These are phyloP conservation scores for Tulasnella calospora DNA, from an alignment of 768 basidiomycete species.

Conservation along the genomic window DNA sequence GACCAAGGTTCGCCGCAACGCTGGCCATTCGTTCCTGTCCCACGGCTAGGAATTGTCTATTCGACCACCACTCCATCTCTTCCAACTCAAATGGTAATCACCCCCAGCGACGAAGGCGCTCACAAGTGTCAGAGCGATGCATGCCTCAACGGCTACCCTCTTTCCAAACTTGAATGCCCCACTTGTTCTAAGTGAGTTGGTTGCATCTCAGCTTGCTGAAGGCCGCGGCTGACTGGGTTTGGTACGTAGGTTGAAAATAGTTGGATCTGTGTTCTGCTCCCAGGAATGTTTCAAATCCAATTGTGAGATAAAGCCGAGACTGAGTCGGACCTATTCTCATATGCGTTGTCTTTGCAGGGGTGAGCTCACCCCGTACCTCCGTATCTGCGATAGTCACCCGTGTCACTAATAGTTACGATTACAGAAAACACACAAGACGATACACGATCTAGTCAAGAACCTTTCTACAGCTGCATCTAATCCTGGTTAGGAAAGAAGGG, in stretches of 20 bases:
- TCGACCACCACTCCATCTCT: neutral
- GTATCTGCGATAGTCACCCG: neutral
- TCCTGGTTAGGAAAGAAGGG: conserved; percentile 13
- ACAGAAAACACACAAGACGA: conserved; percentile 76
- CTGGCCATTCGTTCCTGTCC: neutral
- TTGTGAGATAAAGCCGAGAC: conserved; percentile 52
- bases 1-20: neutral
- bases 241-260: conserved; percentile 60
- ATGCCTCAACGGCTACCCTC: conserved; percentile 61
- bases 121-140: conserved; percentile 26
- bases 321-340: neutral
- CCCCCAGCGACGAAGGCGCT: neutral
- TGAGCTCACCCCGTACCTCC: neutral
- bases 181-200: conserved; percentile 79
- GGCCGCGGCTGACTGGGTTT: conserved; percentile 2
- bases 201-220: conserved; percentile 28
- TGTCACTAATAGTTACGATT: neutral
- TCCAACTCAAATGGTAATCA: neutral
- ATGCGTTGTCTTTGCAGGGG: conserved; percentile 9
- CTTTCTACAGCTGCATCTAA: conserved; percentile 35
- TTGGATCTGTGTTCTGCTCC: conserved; percentile 84
- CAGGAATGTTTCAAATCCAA: conserved; percentile 95
- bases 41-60: neutral
- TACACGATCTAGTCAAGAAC: conserved; percentile 52
- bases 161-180: conserved; percentile 84